Evolutionary conservation across 129 eudicot genomes (phyloP).

Genomic region (Flaveria linearis): DNA sequence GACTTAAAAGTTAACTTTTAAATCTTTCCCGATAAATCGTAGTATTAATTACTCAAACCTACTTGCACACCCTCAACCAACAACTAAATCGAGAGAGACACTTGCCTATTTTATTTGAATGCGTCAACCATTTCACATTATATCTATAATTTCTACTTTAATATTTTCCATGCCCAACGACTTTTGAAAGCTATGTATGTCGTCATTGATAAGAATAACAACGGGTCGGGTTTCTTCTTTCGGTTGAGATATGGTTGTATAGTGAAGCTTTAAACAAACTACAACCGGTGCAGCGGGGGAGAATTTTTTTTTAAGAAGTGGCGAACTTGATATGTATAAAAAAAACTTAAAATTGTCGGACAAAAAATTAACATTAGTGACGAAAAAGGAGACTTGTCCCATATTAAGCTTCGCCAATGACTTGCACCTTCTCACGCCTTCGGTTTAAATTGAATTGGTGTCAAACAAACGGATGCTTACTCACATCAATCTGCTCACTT

Average conservation of each 20-base stretch:
- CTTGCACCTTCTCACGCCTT: neutral
- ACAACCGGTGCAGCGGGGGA: too few species aligned
- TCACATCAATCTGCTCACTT: neutral
- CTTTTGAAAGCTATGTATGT: neutral
- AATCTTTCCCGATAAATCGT: neutral
- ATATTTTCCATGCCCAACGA: neutral
- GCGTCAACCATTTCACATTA: slow-evolving; percentile 8
- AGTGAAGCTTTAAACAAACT: too few species aligned
- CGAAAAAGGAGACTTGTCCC: too few species aligned
- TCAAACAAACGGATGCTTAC: neutral
- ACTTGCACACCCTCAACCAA: slow-evolving; percentile 18
- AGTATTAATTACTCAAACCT: slow-evolving; percentile 25
- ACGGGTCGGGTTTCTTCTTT: neutral
- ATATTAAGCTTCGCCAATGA: too few species aligned
- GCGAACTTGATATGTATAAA: too few species aligned
- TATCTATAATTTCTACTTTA: neutral
- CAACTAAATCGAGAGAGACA: slow-evolving; percentile 27
- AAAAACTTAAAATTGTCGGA: too few species aligned
- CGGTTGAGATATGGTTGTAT: neutral
- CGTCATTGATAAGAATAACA: neutral
- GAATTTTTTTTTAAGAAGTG: too few species aligned
- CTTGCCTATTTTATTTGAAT: slow-evolving; percentile 2
- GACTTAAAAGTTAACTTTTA: too few species aligned
- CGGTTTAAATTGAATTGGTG: neutral
- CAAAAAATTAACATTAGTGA: too few species aligned